Percentiles rank a stretch among this genome's conserved stretches.
These are phyloP conservation scores for Eimeria tenella DNA, from an alignment of 169 alveolate genomes.

Conservation along the genomic window DNA sequence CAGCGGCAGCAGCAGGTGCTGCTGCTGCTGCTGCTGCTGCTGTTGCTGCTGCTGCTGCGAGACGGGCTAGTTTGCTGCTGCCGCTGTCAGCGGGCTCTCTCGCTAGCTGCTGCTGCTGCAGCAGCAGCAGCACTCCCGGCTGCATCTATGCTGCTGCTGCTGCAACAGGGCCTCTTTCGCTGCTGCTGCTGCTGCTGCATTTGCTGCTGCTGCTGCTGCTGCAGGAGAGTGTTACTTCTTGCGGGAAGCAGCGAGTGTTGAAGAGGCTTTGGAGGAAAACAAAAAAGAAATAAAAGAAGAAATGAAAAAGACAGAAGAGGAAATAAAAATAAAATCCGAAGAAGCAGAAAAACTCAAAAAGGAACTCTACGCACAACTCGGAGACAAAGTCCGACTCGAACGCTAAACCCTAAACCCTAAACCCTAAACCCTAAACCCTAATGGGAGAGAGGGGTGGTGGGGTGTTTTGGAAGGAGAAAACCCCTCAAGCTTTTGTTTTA, in stretches of 20 bases:
- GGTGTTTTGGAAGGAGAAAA: not conserved
- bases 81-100: conserved; percentile 46
- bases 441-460: too few species aligned
- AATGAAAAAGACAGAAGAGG: not conserved
- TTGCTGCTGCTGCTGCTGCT: not conserved
- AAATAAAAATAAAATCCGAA: not conserved
- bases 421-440: too few species aligned
- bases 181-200: not conserved
- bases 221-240: conserved; percentile 6
- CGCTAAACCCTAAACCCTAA: too few species aligned
- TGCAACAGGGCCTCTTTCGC: too few species aligned
- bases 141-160: not conserved
- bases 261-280: not conserved
- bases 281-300: not conserved
- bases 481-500: not conserved
- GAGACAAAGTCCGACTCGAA: conserved; percentile 62
- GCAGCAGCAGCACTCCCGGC: too few species aligned
- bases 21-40: too few species aligned
- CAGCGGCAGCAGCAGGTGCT: too few species aligned
- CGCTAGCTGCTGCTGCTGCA: not conserved
- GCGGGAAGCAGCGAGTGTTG: not conserved
- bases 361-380: conserved; percentile 64
- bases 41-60: not conserved
- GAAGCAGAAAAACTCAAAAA: conserved; percentile 35
- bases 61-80: not conserved